Percentiles rank a stretch among this genome's conserved stretches.
Conservation (phyloP, 192 early-diverging fungal species). For the Backusella circina region DNA sequence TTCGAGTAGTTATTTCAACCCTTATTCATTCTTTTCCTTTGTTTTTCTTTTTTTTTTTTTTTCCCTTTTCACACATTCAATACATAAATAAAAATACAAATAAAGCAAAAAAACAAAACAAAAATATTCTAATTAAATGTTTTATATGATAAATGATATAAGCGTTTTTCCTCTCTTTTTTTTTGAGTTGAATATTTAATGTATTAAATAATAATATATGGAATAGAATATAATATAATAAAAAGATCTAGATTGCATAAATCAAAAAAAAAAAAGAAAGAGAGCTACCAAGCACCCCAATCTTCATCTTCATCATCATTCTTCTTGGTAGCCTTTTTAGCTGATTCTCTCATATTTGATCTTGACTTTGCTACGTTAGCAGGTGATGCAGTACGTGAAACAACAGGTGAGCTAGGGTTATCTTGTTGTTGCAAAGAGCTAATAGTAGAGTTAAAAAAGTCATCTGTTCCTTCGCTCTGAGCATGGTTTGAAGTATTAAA, state of each 20-base stretch:
- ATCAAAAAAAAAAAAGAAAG: not conserved
- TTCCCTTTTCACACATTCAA: not conserved
- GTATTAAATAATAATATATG: not conserved
- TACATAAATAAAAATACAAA: not conserved
- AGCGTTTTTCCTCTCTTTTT: not conserved
- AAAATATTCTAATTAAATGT: not conserved
- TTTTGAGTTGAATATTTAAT: not conserved
- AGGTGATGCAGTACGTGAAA: slow-evolving; percentile 6
- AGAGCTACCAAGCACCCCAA: slow-evolving; percentile 36
- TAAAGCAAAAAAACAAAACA: too few species aligned
- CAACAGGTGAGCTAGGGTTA: slow-evolving; percentile 17
- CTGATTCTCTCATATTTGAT: slow-evolving; percentile 21
- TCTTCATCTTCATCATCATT: slow-evolving; percentile 32
- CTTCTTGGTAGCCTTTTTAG: slow-evolving; percentile 17
- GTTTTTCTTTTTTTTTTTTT: not conserved
- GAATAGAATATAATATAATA: not conserved
- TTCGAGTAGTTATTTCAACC: not conserved
- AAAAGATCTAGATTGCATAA: not conserved
- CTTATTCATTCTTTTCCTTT: not conserved
- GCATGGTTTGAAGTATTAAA: slow-evolving; percentile 15
- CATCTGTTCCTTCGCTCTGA: slow-evolving; percentile 13
- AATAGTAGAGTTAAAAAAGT: slow-evolving; percentile 38
- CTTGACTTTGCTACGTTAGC: slow-evolving; percentile 21
- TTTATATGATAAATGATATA: not conserved
- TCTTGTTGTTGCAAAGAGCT: slow-evolving; percentile 23